These are phyloP conservation scores for Brassica juncea DNA, from an alignment of 345 rosid species.

Conservation along the genomic window DNA sequence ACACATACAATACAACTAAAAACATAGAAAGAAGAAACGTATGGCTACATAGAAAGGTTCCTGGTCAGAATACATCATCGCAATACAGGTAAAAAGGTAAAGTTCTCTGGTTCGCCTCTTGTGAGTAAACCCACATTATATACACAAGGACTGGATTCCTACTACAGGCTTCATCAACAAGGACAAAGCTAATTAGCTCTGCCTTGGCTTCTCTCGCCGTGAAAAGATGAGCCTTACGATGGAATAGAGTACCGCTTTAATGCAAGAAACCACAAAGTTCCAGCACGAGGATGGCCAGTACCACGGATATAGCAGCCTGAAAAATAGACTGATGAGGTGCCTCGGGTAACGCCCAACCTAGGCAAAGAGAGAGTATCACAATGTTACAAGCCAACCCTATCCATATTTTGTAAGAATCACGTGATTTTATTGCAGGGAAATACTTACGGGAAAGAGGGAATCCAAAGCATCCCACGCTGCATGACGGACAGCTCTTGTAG, in stretches of 20 bases:
- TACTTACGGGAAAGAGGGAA: constrained; percentile 91
- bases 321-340: constrained; percentile 91
- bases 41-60: not conserved
- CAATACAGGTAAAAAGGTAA: constrained; percentile 24
- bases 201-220: constrained; percentile 54
- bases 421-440: not conserved
- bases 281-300: constrained; percentile 99
- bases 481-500: constrained; percentile 98
- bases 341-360: constrained; percentile 96
- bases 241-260: constrained; percentile 60
- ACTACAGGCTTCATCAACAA: constrained; percentile 16
- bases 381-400: constrained; percentile 14
- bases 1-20: not conserved
- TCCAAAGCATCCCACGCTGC: constrained; percentile 98
- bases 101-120: constrained; percentile 14
- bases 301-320: constrained; percentile 94
- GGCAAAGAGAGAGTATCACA: not conserved
- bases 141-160: constrained; percentile 29
- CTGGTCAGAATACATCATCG: constrained; percentile 6
- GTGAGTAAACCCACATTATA: constrained; percentile 23
- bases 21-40: not conserved
- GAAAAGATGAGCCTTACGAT: constrained; percentile 57
- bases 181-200: constrained; percentile 25
- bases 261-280: constrained; percentile 76
- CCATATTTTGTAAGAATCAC: not conserved